Percentiles rank a stretch among this genome's conserved stretches.
These are phyloP conservation scores for Hypoxylon sp. DNA, from an alignment of 2,329 filamentous ascomycete genomes.

Conservation along the genomic window DNA sequence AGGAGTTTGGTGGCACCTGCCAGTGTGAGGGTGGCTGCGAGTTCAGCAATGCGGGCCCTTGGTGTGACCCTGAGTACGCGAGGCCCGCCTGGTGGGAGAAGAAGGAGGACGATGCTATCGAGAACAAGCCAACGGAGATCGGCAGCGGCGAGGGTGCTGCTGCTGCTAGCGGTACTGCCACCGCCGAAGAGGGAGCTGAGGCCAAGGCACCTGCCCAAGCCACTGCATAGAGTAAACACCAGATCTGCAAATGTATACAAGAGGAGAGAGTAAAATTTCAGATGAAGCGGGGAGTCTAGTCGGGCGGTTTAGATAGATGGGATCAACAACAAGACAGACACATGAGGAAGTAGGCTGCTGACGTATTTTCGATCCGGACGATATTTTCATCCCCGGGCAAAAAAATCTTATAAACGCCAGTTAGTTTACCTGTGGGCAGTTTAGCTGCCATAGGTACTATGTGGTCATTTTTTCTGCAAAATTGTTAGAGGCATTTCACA, in stretches of 20 bases:
- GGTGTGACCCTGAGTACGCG: constrained; percentile 80
- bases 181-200: constrained; percentile 48
- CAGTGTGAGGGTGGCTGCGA: constrained; percentile 85
- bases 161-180: constrained; percentile 52
- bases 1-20: constrained; percentile 87
- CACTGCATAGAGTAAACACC: constrained; percentile 44
- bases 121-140: constrained; percentile 53
- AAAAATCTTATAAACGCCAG: constrained; percentile 33
- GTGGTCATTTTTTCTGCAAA: constrained; percentile 34
- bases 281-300: constrained; percentile 34
- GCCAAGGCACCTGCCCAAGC: constrained; percentile 49
- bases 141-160: constrained; percentile 52
- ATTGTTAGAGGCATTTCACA: constrained; percentile 38
- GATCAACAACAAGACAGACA: constrained; percentile 26
- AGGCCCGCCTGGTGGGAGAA: constrained; percentile 76
- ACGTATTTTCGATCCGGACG: constrained; percentile 30
- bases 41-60: constrained; percentile 91
- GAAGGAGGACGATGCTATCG: constrained; percentile 54
- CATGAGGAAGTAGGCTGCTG: constrained; percentile 13
- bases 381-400: constrained; percentile 26
- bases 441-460: constrained; percentile 8
- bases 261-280: constrained; percentile 20
- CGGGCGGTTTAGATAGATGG: constrained; percentile 32
- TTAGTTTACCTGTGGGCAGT: constrained; percentile 20
- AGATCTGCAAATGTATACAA: constrained; percentile 32